Percentiles rank a stretch among this genome's conserved stretches.
Conservation (phyloP, 257 asterid genomes). For the Fraxinus excelsior region DNA sequence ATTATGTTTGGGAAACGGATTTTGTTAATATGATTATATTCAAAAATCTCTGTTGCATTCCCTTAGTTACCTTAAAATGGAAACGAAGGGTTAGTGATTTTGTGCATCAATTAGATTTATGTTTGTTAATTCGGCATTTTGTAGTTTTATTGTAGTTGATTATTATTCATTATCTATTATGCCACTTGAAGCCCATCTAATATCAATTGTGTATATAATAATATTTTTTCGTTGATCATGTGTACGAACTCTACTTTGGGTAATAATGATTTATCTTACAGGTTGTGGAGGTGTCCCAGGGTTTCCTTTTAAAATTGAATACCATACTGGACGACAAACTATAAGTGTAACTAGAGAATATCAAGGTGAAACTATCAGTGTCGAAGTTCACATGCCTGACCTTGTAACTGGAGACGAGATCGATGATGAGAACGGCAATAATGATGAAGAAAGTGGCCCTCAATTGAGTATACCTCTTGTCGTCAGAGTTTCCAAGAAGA, state of each 20-base stretch:
- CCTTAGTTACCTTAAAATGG: not conserved
- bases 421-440: conserved; percentile 42
- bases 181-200: not conserved
- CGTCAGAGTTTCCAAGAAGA: conserved; percentile 63
- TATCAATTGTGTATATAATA: not conserved
- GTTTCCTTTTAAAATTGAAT: conserved; percentile 44
- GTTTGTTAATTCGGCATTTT: not conserved
- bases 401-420: conserved; percentile 47
- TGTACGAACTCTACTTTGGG: not conserved
- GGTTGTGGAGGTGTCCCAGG: conserved; percentile 56
- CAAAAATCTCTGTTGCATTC: not conserved
- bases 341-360: conserved; percentile 62
- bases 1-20: not conserved
- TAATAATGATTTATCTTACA: conserved; percentile 14
- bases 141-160: not conserved
- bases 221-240: not conserved
- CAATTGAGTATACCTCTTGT: conserved; percentile 58
- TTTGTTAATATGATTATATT: not conserved
- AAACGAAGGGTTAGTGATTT: not conserved
- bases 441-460: conserved; percentile 13
- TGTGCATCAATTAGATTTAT: not conserved
- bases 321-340: conserved; percentile 63
- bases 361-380: conserved; percentile 60
- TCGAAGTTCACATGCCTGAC: conserved; percentile 82
- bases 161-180: not conserved